phyloP scores from a whole-genome alignment of 768 basidiomycete genomes.

The Calocybe cyanea region DNA sequence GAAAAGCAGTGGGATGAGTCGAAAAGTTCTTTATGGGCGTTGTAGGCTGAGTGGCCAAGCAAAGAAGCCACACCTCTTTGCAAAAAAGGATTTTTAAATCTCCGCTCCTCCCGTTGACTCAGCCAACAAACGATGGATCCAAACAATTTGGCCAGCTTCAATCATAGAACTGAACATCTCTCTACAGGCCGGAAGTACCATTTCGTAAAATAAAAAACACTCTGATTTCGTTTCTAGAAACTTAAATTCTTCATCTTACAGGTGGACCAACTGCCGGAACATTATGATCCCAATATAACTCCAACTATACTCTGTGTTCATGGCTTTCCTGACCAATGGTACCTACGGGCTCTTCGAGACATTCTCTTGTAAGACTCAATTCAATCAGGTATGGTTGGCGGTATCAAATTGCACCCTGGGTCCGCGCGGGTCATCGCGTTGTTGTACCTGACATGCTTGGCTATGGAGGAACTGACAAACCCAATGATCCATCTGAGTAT shows the following conservation, averaged over 20 bases:
- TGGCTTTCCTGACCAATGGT: slow-evolving; percentile 72
- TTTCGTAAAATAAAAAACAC: slow-evolving; percentile 38
- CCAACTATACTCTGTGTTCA: slow-evolving; percentile 70
- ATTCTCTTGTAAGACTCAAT: background rate
- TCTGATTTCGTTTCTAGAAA: background rate
- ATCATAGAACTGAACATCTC: slow-evolving; percentile 47
- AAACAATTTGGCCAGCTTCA: slow-evolving; percentile 39
- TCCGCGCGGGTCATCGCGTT: slow-evolving; percentile 55
- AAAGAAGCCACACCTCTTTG: no score
- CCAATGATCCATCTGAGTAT: slow-evolving; percentile 49
- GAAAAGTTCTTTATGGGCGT: slow-evolving; percentile 15
- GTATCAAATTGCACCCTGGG: slow-evolving; percentile 71
- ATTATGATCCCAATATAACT: slow-evolving; percentile 34
- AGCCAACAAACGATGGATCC: slow-evolving; percentile 39
- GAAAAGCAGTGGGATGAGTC: slow-evolving; percentile 6
- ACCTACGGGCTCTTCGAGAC: slow-evolving; percentile 5
- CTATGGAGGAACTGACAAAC: slow-evolving; percentile 66
- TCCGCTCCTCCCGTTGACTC: slow-evolving; percentile 13
- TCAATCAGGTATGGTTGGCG: slow-evolving; percentile 67
- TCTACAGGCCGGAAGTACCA: slow-evolving; percentile 65
- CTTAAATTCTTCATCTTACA: slow-evolving; percentile 11
- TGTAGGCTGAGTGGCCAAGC: slow-evolving; percentile 1
- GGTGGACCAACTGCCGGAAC: slow-evolving; percentile 56
- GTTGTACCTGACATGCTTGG: slow-evolving; percentile 61
- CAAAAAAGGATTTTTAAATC: slow-evolving; percentile 21